A percentile compares a stretch with the other conserved stretches of the same genome.
Conservation (phyloP, 345 rosid species). For the Citrus cavaleriei region DNA sequence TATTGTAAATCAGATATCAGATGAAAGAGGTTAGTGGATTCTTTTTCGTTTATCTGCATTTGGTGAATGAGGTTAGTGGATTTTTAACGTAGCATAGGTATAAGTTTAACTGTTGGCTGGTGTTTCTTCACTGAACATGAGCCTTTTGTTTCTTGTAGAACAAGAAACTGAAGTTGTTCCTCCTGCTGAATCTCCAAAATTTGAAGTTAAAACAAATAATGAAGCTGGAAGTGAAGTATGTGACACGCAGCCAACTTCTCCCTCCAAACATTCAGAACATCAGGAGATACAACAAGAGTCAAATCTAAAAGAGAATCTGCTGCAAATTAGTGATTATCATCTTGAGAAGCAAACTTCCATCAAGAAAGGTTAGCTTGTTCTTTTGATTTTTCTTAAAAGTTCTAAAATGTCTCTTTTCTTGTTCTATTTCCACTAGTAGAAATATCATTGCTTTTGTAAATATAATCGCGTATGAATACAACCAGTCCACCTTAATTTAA, state of each 20-base stretch:
- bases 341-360: conserved; percentile 15
- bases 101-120: not conserved
- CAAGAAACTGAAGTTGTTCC: conserved; percentile 17
- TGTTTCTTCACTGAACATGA: not conserved
- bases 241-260: conserved; percentile 15
- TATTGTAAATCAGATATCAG: not conserved
- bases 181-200: conserved; percentile 14
- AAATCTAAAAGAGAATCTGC: not conserved
- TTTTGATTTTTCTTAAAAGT: not conserved
- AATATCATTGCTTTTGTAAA: not conserved
- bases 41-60: not conserved
- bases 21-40: conserved; percentile 13
- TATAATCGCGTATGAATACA: not conserved
- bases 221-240: not conserved
- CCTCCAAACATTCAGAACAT: conserved; percentile 7
- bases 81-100: not conserved
- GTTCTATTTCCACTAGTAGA: not conserved
- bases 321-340: conserved; percentile 6
- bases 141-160: conserved; percentile 14
- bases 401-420: not conserved
- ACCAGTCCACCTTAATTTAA: not conserved
- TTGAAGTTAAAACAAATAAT: conserved; percentile 10
- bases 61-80: not conserved
- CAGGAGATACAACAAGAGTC: conserved; percentile 8
- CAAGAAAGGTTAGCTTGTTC: conserved; percentile 28